phyloP scores from a whole-genome alignment of 192 early-diverging fungal genomes.

The Polychytrium aggregatum region DNA sequence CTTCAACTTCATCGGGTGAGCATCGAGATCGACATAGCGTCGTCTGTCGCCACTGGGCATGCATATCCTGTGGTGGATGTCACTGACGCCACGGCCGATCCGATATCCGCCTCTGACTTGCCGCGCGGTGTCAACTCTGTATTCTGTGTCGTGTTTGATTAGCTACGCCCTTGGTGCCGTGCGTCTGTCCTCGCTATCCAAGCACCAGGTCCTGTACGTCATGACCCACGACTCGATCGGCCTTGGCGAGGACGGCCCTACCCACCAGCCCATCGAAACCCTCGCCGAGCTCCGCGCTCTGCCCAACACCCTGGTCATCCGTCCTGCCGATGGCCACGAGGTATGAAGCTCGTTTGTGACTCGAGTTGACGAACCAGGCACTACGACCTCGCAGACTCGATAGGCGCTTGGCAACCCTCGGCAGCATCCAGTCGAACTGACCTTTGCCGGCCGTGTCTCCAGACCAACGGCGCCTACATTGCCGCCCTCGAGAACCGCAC shows the following conservation, averaged over 20 bases:
- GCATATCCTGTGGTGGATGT: no score
- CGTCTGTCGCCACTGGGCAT: no score
- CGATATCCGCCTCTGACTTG: no score
- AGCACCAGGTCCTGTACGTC: conserved; percentile 87
- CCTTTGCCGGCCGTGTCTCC: no score
- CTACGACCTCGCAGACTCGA: conserved; percentile 11
- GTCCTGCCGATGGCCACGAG: conserved; percentile 94
- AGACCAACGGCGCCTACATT: conserved; percentile 75
- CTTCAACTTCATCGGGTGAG: conserved; percentile 73
- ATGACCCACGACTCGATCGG: conserved; percentile 99
- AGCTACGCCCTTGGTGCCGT: conserved; percentile 69
- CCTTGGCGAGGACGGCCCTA: conserved; percentile 96
- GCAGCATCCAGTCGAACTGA: no score
- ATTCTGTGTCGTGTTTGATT: no score
- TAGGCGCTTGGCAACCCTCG: no score
- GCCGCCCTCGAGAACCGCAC: conserved; percentile 58
- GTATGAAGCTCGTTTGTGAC: neutral
- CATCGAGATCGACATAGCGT: no score
- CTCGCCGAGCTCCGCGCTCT: conserved; percentile 76
- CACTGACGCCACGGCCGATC: no score
- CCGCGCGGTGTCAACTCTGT: no score
- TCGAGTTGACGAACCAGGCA: neutral
- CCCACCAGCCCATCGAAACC: conserved; percentile 97
- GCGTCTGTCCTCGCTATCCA: conserved; percentile 79
- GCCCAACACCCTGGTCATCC: conserved; percentile 76